Evolutionary conservation across 2,329 filamentous ascomycete genomes (phyloP), one percentile per base, ranked within the genome.

Genomic region (Dactylellina cionopaga): DNA sequence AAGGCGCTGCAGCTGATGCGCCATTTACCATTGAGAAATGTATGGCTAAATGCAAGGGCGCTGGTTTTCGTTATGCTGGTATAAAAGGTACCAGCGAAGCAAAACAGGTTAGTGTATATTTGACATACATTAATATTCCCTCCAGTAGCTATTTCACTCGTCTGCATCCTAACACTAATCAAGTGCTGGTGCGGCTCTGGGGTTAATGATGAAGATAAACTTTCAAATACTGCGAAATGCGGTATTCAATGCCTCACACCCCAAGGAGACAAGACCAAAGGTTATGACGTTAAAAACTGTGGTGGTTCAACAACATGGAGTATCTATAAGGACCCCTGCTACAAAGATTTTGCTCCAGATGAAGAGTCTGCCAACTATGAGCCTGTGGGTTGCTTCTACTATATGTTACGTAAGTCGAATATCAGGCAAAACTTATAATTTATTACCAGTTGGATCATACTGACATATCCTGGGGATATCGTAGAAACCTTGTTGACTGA

Each of bases 61-160:
- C 51, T n/a, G 62, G 51, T 1, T 66, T 56, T 31, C 62, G 62
- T 33, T 56, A 56, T 19, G 62, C 41, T 33, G 62, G 62, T 43
- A 37, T 66, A 31, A 56, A 58, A 15, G 62, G 62, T 7, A 6
- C 37, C 15, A 41, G 25, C 15, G 51, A 22, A 1, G 29, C 13
- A 10, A 66, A 66, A 39, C 15, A 33, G 9, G 51, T 55, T 15
- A 25, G 51, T 41, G 24, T n/a, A 9, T 47, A n/a, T n/a, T n/a
- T n/a, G n/a, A n/a, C n/a, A n/a, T n/a, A n/a, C n/a, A n/a, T n/a
- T n/a, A n/a, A n/a, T n/a, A n/a, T n/a, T n/a, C n/a, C 19, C 25
- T 27, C 9, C 19, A 11, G 25, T 6, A 5, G 5, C 9, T 19
- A 6, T 3, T 19, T 4, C 5, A 6, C 22, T 25, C 10, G n/a